Percentiles rank a stretch among this genome's conserved stretches.
Evolutionary conservation across 164 flowering plant genomes (phyloP).

Genomic region (Macadamia tetraphylla): DNA sequence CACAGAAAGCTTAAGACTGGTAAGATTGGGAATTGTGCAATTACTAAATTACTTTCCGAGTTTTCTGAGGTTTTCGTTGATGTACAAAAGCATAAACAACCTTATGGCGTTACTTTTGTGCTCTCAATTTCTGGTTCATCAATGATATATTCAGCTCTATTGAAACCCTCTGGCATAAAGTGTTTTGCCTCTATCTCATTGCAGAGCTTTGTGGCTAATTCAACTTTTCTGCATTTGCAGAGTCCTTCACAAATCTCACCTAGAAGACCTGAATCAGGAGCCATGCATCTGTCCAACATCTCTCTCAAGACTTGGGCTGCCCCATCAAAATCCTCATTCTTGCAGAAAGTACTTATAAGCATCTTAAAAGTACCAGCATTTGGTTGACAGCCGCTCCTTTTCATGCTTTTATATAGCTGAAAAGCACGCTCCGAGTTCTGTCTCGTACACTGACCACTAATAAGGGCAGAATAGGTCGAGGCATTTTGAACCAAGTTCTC

Average conservation of each 20-base stretch:
- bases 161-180: conserved; percentile 38
- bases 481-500: conserved; percentile 62
- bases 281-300: conserved; percentile 45
- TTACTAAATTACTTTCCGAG: no score
- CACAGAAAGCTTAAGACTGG: no score
- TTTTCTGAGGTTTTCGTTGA: no score
- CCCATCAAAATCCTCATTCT: conserved; percentile 71
- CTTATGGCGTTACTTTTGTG: no score
- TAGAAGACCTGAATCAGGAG: conserved; percentile 39
- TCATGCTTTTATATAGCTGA: conserved; percentile 65
- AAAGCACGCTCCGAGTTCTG: conserved; percentile 67
- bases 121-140: background rate
- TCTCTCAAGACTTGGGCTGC: conserved; percentile 53
- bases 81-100: no score
- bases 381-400: conserved; percentile 62
- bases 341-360: conserved; percentile 50
- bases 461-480: conserved; percentile 78
- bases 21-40: no score
- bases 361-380: conserved; percentile 45
- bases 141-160: conserved; percentile 9
- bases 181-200: conserved; percentile 38
- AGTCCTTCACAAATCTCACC: conserved; percentile 46
- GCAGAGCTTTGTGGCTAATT: conserved; percentile 32
- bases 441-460: conserved; percentile 68
- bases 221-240: conserved; percentile 32